These are phyloP conservation scores for Entophlyctis helioformis DNA, from an alignment of 192 early-diverging fungal genomes.

Conservation along the genomic window DNA sequence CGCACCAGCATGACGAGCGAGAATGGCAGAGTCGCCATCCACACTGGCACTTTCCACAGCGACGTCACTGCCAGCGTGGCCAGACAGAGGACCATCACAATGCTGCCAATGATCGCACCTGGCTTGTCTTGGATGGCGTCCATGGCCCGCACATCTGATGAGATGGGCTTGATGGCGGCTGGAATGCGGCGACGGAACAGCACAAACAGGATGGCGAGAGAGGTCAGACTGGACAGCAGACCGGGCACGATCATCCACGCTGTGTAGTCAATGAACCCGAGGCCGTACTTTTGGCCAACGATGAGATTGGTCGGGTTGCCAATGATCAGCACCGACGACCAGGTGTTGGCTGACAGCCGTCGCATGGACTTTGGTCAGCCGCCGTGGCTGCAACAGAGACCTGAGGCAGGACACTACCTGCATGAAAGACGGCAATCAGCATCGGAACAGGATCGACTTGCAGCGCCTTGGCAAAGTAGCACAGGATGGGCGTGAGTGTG, in stretches of 20 bases:
- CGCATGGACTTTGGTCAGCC: no score
- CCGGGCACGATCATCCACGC: slow-evolving; percentile 78
- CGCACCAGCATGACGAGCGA: slow-evolving; percentile 44
- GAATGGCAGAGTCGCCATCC: slow-evolving; percentile 70
- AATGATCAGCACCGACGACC: slow-evolving; percentile 62
- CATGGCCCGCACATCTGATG: slow-evolving; percentile 4
- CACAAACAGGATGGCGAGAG: slow-evolving; percentile 39
- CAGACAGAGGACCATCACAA: slow-evolving; percentile 45
- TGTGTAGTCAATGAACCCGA: slow-evolving; percentile 63
- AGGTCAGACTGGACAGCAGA: slow-evolving; percentile 33
- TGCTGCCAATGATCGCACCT: slow-evolving; percentile 55
- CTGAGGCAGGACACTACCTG: no score
- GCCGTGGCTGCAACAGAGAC: no score
- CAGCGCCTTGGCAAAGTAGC: slow-evolving; percentile 55
- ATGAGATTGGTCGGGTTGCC: slow-evolving; percentile 86
- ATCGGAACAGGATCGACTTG: slow-evolving; percentile 39
- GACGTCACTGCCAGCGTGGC: slow-evolving; percentile 51
- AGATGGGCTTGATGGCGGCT: not conserved
- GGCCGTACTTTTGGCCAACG: slow-evolving; percentile 61
- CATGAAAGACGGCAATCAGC: no score
- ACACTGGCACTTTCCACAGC: slow-evolving; percentile 52
- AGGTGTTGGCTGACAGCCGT: not conserved
- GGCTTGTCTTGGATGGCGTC: slow-evolving; percentile 37
- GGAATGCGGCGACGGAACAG: slow-evolving; percentile 26
- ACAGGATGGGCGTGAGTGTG: slow-evolving; percentile 67